Conservation (phyloP, 805 yeast species). For the Zygosaccharomyces pseudorouxii region DNA sequence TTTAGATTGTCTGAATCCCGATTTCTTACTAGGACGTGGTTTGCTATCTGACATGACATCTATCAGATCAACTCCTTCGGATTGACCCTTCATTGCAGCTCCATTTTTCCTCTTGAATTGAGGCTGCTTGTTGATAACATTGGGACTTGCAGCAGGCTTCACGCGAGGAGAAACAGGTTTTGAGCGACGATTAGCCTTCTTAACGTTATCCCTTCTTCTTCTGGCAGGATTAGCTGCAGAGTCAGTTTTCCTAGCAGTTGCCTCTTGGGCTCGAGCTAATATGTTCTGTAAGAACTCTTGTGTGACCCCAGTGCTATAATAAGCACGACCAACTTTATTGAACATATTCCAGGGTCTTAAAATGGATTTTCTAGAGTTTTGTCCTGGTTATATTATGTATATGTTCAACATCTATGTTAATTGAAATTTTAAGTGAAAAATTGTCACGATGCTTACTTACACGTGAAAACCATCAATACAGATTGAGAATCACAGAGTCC, state of each 20-base stretch:
- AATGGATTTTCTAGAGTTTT: background rate
- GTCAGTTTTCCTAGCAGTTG: slow-evolving; percentile 22
- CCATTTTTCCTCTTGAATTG: slow-evolving; percentile 15
- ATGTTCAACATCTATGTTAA: background rate
- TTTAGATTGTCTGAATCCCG: slow-evolving; percentile 1
- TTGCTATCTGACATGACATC: slow-evolving; percentile 15
- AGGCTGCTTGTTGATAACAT: slow-evolving; percentile 18
- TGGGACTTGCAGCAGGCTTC: slow-evolving; percentile 17
- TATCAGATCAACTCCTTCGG: slow-evolving; percentile 12
- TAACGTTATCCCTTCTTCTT: slow-evolving; percentile 5
- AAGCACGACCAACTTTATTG: slow-evolving; percentile 8
- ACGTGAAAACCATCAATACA: background rate
- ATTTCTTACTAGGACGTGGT: background rate
- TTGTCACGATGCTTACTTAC: background rate
- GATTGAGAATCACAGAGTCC: background rate
- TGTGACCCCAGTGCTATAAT: slow-evolving; percentile 26
- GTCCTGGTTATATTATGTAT: background rate
- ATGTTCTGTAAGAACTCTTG: slow-evolving; percentile 32
- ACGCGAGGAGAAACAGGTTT: slow-evolving; percentile 13
- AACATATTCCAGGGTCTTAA: background rate
- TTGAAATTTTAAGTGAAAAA: slow-evolving; percentile 1
- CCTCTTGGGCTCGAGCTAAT: slow-evolving; percentile 32
- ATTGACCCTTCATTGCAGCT: slow-evolving; percentile 4
- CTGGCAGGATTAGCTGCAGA: slow-evolving; percentile 7
- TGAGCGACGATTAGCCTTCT: slow-evolving; percentile 3